Evolutionary conservation across 345 rosid genomes (phyloP).

Genomic region (Carallia brachiata): DNA sequence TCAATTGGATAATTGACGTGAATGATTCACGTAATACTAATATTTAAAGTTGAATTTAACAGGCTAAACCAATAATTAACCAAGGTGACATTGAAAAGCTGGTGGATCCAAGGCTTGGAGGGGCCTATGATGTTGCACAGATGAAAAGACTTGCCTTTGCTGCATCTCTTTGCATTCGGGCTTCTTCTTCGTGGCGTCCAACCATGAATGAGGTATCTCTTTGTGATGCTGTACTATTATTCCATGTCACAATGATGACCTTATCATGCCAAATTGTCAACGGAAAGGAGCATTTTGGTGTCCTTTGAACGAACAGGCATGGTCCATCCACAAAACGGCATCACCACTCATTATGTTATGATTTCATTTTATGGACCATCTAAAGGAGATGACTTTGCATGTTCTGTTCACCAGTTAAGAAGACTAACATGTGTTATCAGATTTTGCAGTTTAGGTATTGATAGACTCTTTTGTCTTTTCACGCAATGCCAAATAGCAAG

Average conservation of each 20-base stretch:
- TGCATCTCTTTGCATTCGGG: slow-evolving; percentile 81
- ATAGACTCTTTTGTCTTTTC: slow-evolving; percentile 10
- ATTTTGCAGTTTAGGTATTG: slow-evolving; percentile 10
- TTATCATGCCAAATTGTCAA: neutral
- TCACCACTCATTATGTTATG: neutral
- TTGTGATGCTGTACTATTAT: neutral
- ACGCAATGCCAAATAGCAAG: no score
- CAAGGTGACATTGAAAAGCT: slow-evolving; percentile 59
- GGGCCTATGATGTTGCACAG: slow-evolving; percentile 52
- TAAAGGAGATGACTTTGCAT: slow-evolving; percentile 15
- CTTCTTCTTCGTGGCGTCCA: slow-evolving; percentile 82
- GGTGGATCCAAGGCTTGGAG: slow-evolving; percentile 76
- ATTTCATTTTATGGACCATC: neutral
- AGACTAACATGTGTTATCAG: slow-evolving; percentile 22
- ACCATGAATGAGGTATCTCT: slow-evolving; percentile 73
- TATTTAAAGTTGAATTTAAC: neutral
- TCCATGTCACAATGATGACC: no score
- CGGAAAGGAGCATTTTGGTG: neutral
- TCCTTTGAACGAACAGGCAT: no score
- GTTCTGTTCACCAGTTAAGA: slow-evolving; percentile 20
- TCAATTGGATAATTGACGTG: no score
- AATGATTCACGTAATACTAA: neutral
- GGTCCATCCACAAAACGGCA: no score
- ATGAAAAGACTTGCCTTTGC: slow-evolving; percentile 69
- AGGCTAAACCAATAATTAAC: slow-evolving; percentile 79